Base-by-base conservation (phyloP, 2,329 filamentous ascomycete species). In the Volutella citrinella region DNA sequence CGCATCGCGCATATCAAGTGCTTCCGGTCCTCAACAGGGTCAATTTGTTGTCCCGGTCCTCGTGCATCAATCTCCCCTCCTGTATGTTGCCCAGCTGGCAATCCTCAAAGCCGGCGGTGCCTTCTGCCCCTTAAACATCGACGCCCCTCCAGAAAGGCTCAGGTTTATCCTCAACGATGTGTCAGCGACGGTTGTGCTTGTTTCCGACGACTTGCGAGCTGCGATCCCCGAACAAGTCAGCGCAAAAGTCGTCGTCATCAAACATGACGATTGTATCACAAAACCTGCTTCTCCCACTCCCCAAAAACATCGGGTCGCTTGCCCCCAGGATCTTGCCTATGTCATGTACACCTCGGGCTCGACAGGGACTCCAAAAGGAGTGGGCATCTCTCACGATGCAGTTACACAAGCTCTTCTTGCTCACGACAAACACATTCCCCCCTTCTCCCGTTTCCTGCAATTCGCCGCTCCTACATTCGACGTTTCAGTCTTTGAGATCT, bases 301-400 rank as follows among this genome's bases (percentile, higher is more conserved):
- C 15, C 11, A 32, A 32, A 25, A 39, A 25, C 40, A 45, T 33
- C 46, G 49, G 37, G 30, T 28, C 15, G 42, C 52, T n/a, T 31
- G 24, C 2, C 51, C 62, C 1, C 51, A 64, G 2, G 64, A 74
- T 40, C 58, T 90, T 16, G 88, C 90, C 16, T 96, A 96, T 65
- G 78, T 95, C 39, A 89, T 95, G 80, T 96, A 95, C 58, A 95
- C 90, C 1, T 94, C 87, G 27, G 89, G 89, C 4, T 94, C 87
- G 6, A 95, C 89, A 1, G 90, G 90, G 10, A 79, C 81, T 5
- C 90, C 90, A 1, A 96, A 96, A 65, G 90, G 89, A 1, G 90
- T 96, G 16, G 76, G 77, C 3, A 71, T 96, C 19, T 88, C 87
- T 19, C 90, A 96, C 62, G 65, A 70, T 18, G 86, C 90, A 12